Conservation (phyloP, 352 stramenopile genomes). For the Peronospora destructor region DNA sequence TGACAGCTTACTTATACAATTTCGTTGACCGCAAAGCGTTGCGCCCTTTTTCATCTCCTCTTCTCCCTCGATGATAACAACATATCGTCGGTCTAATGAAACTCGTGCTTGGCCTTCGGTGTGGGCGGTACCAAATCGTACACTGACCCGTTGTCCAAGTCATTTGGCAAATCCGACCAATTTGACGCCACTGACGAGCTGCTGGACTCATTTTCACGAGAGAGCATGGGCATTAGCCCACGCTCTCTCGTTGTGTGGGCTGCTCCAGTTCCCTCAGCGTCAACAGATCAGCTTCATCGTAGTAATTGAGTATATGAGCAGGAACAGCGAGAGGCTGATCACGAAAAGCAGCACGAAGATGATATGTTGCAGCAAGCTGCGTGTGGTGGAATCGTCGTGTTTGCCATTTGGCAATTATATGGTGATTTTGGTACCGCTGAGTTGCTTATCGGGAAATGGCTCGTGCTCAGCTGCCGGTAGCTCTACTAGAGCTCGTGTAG, state of each 20-base stretch:
- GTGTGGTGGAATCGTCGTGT: slow-evolving; percentile 9
- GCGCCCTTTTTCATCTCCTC: slow-evolving; percentile 34
- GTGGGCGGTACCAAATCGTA: slow-evolving; percentile 31
- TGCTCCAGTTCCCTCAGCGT: slow-evolving; percentile 52
- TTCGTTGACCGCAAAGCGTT: slow-evolving; percentile 9
- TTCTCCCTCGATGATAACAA: slow-evolving; percentile 27
- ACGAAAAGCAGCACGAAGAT: slow-evolving; percentile 41
- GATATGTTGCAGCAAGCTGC: slow-evolving; percentile 39
- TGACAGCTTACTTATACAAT: slow-evolving; percentile 15
- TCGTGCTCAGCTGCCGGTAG: no score
- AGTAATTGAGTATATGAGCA: slow-evolving; percentile 50
- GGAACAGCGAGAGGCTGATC: slow-evolving; percentile 34
- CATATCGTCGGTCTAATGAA: slow-evolving; percentile 10
- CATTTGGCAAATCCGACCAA: slow-evolving; percentile 11
- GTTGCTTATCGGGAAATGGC: no score
- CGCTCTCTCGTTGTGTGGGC: slow-evolving; percentile 27
- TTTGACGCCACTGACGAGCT: slow-evolving; percentile 8
- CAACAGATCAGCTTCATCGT: slow-evolving; percentile 47
- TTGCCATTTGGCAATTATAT: no score
- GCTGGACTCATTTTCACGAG: slow-evolving; percentile 24
- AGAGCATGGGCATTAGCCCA: no score
- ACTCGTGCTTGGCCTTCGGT: slow-evolving; percentile 16
- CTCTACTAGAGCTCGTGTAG: no score
- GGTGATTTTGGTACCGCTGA: no score
- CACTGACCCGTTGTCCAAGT: slow-evolving; percentile 25